phyloP scores from a whole-genome alignment of 2,329 filamentous ascomycete species.

The Cercospora zeina region DNA sequence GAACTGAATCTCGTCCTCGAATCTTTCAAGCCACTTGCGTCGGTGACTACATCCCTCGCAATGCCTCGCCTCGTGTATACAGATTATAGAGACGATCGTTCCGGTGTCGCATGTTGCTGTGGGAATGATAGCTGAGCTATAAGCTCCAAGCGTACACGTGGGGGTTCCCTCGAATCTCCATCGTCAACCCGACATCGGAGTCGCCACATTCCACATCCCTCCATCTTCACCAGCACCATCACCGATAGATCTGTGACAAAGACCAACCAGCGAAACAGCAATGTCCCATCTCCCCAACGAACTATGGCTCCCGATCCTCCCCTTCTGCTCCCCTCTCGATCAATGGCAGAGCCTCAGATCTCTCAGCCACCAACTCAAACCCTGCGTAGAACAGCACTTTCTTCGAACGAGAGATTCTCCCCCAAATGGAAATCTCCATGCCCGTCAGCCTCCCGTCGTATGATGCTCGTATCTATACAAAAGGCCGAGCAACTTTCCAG shows the following conservation, averaged over 20 bases:
- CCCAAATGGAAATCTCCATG: conserved; percentile 15
- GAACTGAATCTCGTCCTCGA: neutral
- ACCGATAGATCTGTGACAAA: neutral
- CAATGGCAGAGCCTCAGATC: conserved; percentile 18
- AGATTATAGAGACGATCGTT: no score
- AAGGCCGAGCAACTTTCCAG: conserved; percentile 20
- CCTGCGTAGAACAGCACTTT: conserved; percentile 26
- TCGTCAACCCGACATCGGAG: neutral
- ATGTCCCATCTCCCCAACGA: conserved; percentile 16
- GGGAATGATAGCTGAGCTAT: neutral
- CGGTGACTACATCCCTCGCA: neutral
- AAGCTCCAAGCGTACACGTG: neutral
- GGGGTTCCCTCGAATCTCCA: neutral
- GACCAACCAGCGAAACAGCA: neutral
- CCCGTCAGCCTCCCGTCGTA: conserved; percentile 25
- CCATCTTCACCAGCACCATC: neutral
- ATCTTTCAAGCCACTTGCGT: no score
- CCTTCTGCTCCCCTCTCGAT: conserved; percentile 9
- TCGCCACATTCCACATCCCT: neutral
- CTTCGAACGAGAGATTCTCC: conserved; percentile 17
- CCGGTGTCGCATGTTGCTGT: neutral
- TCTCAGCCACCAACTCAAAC: conserved; percentile 16
- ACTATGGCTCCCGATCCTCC: conserved; percentile 15
- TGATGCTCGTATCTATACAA: conserved; percentile 21
- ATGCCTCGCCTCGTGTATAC: no score